A percentile compares a stretch with the other conserved stretches of the same genome.
phyloP scores from a whole-genome alignment of 106 monocot species.

The Apostasia ramifera region DNA sequence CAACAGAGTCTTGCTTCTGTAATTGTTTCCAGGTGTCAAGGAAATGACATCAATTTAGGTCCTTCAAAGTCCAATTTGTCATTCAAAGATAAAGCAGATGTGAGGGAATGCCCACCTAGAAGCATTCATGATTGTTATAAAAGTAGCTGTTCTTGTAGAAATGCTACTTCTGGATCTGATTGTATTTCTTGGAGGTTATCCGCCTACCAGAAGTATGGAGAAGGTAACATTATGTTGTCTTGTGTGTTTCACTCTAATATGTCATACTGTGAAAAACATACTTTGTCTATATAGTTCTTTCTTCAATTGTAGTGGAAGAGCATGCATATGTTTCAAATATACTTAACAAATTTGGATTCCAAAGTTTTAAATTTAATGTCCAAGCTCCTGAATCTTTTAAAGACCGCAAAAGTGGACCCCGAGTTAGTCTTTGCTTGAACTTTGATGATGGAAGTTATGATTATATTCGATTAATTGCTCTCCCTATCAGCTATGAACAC shows the following conservation, averaged over 20 bases:
- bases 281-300: not conserved
- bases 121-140: constrained; percentile 17
- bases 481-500: no score
- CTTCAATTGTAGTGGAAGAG: not conserved
- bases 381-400: no score
- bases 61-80: constrained; percentile 6
- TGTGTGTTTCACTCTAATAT: not conserved
- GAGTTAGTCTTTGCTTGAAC: no score
- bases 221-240: constrained; percentile 1
- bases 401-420: no score
- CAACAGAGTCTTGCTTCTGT: constrained; percentile 12
- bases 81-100: constrained; percentile 5
- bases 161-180: constrained; percentile 8
- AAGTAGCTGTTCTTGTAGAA: constrained; percentile 9
- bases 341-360: no score
- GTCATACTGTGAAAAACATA: not conserved
- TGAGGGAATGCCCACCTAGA: constrained; percentile 11
- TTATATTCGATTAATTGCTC: no score
- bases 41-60: constrained; percentile 4
- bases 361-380: no score
- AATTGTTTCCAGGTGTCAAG: constrained; percentile 13
- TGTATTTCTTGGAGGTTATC: constrained; percentile 4
- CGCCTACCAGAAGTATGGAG: not conserved
- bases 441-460: no score
- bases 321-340: no score